Evolutionary conservation across 1,284 basidiomycete species (phyloP), one percentile per base, ranked within the genome.

Genomic region (Psilocybe mexicana): DNA sequence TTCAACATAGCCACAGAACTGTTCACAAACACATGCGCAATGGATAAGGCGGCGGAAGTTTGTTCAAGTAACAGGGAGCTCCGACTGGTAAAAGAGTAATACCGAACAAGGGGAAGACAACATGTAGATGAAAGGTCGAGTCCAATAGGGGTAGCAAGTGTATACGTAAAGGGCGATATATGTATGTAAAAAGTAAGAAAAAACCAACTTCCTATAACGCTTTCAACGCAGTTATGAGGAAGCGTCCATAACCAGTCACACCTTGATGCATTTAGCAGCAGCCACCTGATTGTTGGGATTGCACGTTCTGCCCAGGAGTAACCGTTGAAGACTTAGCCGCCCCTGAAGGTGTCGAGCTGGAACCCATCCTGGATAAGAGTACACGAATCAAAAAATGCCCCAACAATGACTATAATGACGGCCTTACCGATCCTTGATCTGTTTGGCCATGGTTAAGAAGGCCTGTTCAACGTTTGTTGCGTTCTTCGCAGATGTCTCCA

Each of bases 401-500:
- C 14, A 26, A 28, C 40, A 11, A 54, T 11, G 23, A 33, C 8
- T 36, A n/a, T 43, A 28, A 24, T 8, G 54, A 5, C 11, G 8
- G 11, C 45, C 83, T 43, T 68, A 90, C 90, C 94, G 88, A 77
- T 97, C 95, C 79, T 97, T 97, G 78, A 97, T 98, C 79, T 98
- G 94, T 80, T 97, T 97, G 18, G 96, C 96, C 89, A 99, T 94
- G 59, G 94, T 96, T 85, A 99, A 88, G 87, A 99, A 99, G 18
- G 97, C 97, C 74, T 99, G 95, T 76, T 99, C 97, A 63, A 99
- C 97, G 70, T 98, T 98, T 62, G 94, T 94, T 53, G 96, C 94
- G 70, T 94, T 94, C 92, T 99, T 99, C 54, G 97, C 97, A 12
- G 95, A 98, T 14, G 97, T 99, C 81, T 99, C 97, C 70, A 99